Base-by-base conservation (phyloP, 805 yeast species). In the Pichia heedii region DNA sequence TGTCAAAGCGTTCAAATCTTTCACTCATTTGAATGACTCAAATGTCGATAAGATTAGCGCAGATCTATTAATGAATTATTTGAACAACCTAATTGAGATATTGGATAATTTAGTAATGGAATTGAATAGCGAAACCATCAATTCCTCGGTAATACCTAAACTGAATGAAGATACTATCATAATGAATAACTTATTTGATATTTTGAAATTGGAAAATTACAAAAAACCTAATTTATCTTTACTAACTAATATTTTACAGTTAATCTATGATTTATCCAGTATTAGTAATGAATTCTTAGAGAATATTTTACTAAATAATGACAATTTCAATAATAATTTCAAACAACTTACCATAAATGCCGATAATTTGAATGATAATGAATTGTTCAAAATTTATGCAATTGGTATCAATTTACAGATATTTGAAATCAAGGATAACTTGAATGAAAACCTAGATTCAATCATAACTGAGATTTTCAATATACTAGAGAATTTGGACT, bases 81-180 rank as follows among this genome's bases (percentile, higher is more conserved):
- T 80, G 4, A 96, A 87, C 20, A 39, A 86, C 56, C 55, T 87
- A 20, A 55, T 86, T 27, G 80, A 93, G 0, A 69, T 87, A 43
- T 60, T 80, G 7, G 77, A 80, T 18, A 82, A 82, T 1, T 66
- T 88, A 39, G 47, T 54, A 16, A 76, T 81, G 19, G 75, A 79
- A 52, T 74, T 80, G 12, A 74, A 82, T 9, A 80, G 77, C 21
- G 78, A 72, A 5, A 49, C 55, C n/a, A 71, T 84, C 39, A 53
- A 58, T 30, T 46, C 46, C 5, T 40, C 43, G n/a, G 38, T 60
- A n/a, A 36, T 58, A 9, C 52, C 54, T 5, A 57, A 57, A 37
- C 39, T 59, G 20, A 41, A 47, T 26, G 35, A 44, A 4, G 45
- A 44, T 16, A 47, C 46, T 1, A 61, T 73, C 1, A 54, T 71